Conservation (phyloP, 805 yeast species). For the Kuraishia piskuri region DNA sequence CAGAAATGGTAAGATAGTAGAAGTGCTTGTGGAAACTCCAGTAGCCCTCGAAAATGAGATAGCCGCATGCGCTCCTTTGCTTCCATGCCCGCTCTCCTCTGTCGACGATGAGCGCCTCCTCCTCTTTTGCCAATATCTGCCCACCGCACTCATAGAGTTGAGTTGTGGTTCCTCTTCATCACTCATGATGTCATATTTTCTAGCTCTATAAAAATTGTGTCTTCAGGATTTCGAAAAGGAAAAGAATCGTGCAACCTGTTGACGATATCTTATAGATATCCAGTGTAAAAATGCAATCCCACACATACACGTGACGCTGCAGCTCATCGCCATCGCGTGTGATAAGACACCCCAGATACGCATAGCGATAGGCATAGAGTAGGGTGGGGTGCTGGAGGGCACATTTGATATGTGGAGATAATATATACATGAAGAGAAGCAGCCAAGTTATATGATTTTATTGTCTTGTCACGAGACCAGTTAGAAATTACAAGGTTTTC, state of each 20-base stretch:
- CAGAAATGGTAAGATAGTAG: not conserved
- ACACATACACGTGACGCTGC: not conserved
- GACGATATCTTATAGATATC: no score
- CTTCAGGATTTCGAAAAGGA: not conserved
- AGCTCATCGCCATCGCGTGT: conserved; percentile 2
- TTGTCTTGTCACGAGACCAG: no score
- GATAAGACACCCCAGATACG: not conserved
- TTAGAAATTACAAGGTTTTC: no score
- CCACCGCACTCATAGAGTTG: not conserved
- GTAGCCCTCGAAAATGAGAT: not conserved
- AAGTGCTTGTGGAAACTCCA: not conserved
- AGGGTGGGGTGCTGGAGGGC: not conserved
- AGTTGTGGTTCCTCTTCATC: not conserved
- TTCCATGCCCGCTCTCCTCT: not conserved
- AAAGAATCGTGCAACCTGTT: no score
- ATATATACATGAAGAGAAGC: not conserved
- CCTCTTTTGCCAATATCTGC: not conserved
- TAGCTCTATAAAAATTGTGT: no score
- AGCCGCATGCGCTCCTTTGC: not conserved
- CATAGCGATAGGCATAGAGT: not conserved
- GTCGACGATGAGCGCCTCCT: not conserved
- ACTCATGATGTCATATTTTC: not conserved
- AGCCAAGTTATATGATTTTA: no score
- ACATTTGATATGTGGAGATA: not conserved
- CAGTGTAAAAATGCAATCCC: not conserved